Evolutionary conservation across 805 yeast species (phyloP).

Genomic region (Candida silvicultrix): DNA sequence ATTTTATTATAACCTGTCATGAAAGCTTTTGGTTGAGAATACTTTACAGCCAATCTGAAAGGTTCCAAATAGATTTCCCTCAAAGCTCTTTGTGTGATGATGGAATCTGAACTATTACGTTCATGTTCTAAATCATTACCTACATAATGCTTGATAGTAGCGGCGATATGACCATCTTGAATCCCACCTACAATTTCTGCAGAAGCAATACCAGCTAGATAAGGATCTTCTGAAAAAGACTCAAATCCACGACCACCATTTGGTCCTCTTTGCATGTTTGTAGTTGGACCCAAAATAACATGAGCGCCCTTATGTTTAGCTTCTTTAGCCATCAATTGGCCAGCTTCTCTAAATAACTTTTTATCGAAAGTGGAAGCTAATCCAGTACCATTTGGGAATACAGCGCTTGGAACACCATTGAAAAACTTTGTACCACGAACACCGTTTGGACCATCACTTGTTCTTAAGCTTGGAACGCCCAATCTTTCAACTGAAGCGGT

Average conservation of each 20-base stretch:
- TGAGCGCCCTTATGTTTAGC: conserved; percentile 49
- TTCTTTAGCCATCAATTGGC: conserved; percentile 46
- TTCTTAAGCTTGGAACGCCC: conserved; percentile 39
- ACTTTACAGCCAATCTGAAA: conserved; percentile 50
- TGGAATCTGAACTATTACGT: conserved; percentile 40
- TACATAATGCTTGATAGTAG: conserved; percentile 57
- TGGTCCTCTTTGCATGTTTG: conserved; percentile 52
- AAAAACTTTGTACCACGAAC: conserved; percentile 52
- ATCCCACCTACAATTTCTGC: conserved; percentile 48
- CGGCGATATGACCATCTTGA: conserved; percentile 43
- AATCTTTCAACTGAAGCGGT: conserved; percentile 33
- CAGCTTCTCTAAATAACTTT: conserved; percentile 41
- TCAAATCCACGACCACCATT: conserved; percentile 61
- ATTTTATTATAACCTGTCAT: conserved; percentile 63
- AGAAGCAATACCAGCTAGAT: conserved; percentile 38
- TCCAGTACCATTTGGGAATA: conserved; percentile 54
- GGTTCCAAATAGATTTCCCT: conserved; percentile 62
- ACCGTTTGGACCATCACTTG: conserved; percentile 61
- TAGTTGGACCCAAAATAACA: conserved; percentile 42
- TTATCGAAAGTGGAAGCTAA: conserved; percentile 52
- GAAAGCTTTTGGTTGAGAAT: conserved; percentile 44
- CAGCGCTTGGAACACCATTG: conserved; percentile 46
- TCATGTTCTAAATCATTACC: conserved; percentile 59
- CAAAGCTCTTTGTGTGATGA: conserved; percentile 52
- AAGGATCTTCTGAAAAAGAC: conserved; percentile 57